Evolutionary conservation across 2,329 filamentous ascomycete species (phyloP), one percentile per base, ranked within the genome.

Genomic region (Alternaria rosae): DNA sequence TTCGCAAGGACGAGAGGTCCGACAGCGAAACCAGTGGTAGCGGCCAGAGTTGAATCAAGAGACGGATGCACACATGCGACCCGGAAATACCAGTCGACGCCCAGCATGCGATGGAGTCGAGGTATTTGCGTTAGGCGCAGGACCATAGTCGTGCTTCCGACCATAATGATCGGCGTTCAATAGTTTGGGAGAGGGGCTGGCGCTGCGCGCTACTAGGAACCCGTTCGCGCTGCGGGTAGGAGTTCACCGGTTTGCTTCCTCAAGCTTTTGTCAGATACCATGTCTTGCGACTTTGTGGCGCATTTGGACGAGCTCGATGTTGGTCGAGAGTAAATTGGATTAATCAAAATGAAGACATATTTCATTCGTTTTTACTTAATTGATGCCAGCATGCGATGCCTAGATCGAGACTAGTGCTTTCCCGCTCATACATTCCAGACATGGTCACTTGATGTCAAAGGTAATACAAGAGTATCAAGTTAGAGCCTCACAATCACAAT

Each of bases 21-120:
- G 68, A 71, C 42, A 68, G 69, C 42, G 68, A 70, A 6, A 48
- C 38, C 35, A 68, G 62, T 38, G 35, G 41, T 12, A 70, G 65
- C 28, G 64, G 57, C 15, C 43, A 54, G 28, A 70, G 66, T 28
- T 69, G 55, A 61, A 21, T n/a, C 7, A 43, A 41, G 43, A 38
- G 28, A 51, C 28, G 47, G 20, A 38, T 38, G 20, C 30, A 8
- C 28, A 38, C 30, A 51, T 35, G 47, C 47, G 47, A 23, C 47
- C n/a, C 13, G 8, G 47, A 21, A 13, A 20, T 10, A 23, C 28
- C 47, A 20, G 17, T 30, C 30, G n/a, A 42, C 51, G 32, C 23
- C 20, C 32, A n/a, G 6, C 51, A 53, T 17, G 51, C 21, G 21
- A 25, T 25, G 13, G 35, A 51, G 30, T 32, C 35, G 20, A 35